Conservation (phyloP, 225 moss, liverwort and hornwort species). For the Thuidium tamariscinum region DNA sequence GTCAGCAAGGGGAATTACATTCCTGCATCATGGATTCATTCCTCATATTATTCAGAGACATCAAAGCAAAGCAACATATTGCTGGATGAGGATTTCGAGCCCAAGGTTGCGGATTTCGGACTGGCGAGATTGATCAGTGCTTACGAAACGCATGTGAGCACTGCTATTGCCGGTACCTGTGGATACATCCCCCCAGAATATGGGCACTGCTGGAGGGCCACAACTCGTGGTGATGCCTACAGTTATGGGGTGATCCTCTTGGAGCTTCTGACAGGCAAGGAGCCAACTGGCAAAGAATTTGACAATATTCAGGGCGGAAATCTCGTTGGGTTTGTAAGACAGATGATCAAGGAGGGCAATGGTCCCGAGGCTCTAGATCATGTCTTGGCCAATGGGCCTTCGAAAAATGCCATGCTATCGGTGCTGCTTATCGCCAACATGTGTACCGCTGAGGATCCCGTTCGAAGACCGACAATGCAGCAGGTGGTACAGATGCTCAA, state of each 20-base stretch:
- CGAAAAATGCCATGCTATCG: slow-evolving; percentile 57
- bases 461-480: slow-evolving; percentile 68
- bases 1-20: slow-evolving; percentile 63
- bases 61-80: slow-evolving; percentile 85
- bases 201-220: slow-evolving; percentile 80
- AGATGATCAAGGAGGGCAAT: slow-evolving; percentile 55
- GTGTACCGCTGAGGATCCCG: slow-evolving; percentile 74
- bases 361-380: slow-evolving; percentile 49
- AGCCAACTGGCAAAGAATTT: slow-evolving; percentile 78
- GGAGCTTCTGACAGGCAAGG: slow-evolving; percentile 79
- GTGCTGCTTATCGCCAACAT: slow-evolving; percentile 62
- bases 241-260: slow-evolving; percentile 79
- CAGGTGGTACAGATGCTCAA: slow-evolving; percentile 74
- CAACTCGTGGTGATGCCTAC: slow-evolving; percentile 78
- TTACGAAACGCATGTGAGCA: slow-evolving; percentile 85
- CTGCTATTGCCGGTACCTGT: slow-evolving; percentile 76
- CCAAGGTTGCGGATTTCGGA: slow-evolving; percentile 76
- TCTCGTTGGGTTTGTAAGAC: slow-evolving; percentile 67
- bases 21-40: slow-evolving; percentile 80
- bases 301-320: slow-evolving; percentile 73
- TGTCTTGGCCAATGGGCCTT: slow-evolving; percentile 45
- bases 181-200: slow-evolving; percentile 94
- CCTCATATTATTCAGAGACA: slow-evolving; percentile 81
- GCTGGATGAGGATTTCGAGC: slow-evolving; percentile 69
- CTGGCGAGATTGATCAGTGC: slow-evolving; percentile 82